Percentiles rank a stretch among this genome's conserved stretches.
Evolutionary conservation across 306 rosid genomes (phyloP).

Genomic region (Castanopsis chinensis): DNA sequence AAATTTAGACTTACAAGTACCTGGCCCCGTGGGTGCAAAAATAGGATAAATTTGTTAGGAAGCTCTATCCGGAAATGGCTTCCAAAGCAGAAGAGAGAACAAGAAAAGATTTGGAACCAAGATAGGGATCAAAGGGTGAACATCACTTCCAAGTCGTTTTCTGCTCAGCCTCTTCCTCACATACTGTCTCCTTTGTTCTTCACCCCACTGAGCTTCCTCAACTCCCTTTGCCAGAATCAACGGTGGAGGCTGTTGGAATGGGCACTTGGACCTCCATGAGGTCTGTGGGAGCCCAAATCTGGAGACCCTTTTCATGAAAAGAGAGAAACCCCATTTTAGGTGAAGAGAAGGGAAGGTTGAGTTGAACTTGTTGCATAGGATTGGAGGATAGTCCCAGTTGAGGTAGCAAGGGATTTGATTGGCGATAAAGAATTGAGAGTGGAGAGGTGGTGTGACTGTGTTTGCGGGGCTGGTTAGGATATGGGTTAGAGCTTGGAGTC

Average conservation of each 20-base stretch:
- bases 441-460: slow-evolving; percentile 51
- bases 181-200: slow-evolving; percentile 37
- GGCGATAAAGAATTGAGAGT: slow-evolving; percentile 71
- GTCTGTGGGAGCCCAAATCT: slow-evolving; percentile 40
- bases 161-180: slow-evolving; percentile 58
- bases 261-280: slow-evolving; percentile 89
- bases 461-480: slow-evolving; percentile 65
- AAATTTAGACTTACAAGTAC: neutral
- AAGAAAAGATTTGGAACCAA: slow-evolving; percentile 56
- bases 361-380: slow-evolving; percentile 51
- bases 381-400: slow-evolving; percentile 84
- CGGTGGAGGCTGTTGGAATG: slow-evolving; percentile 77
- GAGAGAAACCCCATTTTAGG: slow-evolving; percentile 50
- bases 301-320: slow-evolving; percentile 58
- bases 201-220: slow-evolving; percentile 59
- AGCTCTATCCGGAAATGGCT: slow-evolving; percentile 33
- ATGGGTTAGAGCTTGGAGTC: slow-evolving; percentile 66
- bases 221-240: slow-evolving; percentile 64
- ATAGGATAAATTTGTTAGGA: neutral
- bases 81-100: slow-evolving; percentile 59
- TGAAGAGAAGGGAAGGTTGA: slow-evolving; percentile 39
- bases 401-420: slow-evolving; percentile 72
- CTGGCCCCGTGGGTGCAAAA: neutral
- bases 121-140: slow-evolving; percentile 54
- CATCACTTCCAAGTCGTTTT: slow-evolving; percentile 30